Evolutionary conservation across 768 basidiomycete genomes (phyloP), one percentile per base, ranked within the genome.

Genomic region (Mrakia blollopis): DNA sequence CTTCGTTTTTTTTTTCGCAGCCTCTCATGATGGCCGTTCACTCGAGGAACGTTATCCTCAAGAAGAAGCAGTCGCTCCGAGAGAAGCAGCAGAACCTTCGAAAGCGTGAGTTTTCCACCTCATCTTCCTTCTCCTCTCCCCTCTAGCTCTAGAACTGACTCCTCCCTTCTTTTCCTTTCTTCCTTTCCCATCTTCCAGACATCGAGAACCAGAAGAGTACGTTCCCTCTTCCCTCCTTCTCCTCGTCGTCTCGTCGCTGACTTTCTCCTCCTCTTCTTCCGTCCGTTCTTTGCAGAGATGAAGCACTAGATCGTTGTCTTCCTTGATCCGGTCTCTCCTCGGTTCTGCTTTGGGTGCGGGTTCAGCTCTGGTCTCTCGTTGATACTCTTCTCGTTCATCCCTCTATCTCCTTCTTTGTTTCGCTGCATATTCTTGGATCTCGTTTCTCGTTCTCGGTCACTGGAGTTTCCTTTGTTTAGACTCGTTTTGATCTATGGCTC

Each of bases 11-110:
- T 7, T 23, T 16, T 5, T 50, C 69, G 69, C 62, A 77, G 70
- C 73, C 70, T 62, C 47, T 68, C 41, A 70, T 78, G 74, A 84
- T 84, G 83, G 81, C 83, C 52, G 65, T 84, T 16, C 83, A 83
- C 77, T 84, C 84, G 21, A 81, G 81, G 78, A 80, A 79, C 78
- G 82, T 84, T 60, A 76, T 82, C 76, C 79, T 81, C 75, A 84
- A 84, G 81, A 84, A 84, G 81, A 84, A 83, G 80, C 81, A 80
- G 72, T 82, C 81, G 54, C 78, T 84, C 72, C 78, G 84, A 60
- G 84, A 84, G 79, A 84, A 84, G 69, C 84, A 84, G 80, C 82
- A 82, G 77, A 80, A 81, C 52, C 76, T 84, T 25, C 80, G 82
- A 30, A 80, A 80, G 11, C 80, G 82, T 18, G 81, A 61, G 32